These are phyloP conservation scores for Tritrichomonas musculus DNA, from an alignment of 208 protist genomes.

Conservation along the genomic window DNA sequence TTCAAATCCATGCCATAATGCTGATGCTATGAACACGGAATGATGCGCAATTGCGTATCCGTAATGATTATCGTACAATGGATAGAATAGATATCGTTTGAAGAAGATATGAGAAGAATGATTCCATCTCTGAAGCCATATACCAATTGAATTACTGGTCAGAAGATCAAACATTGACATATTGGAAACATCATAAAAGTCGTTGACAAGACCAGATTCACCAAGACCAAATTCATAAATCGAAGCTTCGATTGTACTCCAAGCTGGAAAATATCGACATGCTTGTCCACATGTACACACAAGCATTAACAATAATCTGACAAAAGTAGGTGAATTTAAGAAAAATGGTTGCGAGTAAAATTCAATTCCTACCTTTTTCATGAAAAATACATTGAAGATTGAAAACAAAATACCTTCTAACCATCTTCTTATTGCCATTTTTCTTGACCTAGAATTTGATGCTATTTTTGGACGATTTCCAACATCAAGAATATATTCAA, in stretches of 20 bases:
- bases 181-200: neutral
- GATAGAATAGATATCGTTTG: constrained; percentile 3
- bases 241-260: neutral
- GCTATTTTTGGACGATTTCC: neutral
- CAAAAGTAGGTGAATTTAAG: too few relatives aligned
- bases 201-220: neutral
- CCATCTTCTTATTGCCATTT: neutral
- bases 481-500: neutral
- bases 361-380: neutral
- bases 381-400: neutral
- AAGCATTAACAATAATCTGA: neutral
- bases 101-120: neutral
- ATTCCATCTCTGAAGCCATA: neutral
- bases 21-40: neutral
- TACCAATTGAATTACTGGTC: neutral
- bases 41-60: neutral
- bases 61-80: neutral
- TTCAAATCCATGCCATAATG: neutral
- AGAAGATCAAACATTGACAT: neutral
- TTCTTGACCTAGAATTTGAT: neutral
- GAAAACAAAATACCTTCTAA: neutral
- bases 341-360: neutral
- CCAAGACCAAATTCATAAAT: neutral
- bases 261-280: neutral
- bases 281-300: neutral